A percentile compares a stretch with the other conserved stretches of the same genome.
phyloP scores from a whole-genome alignment of 768 basidiomycete species.

The Suillus americanus region DNA sequence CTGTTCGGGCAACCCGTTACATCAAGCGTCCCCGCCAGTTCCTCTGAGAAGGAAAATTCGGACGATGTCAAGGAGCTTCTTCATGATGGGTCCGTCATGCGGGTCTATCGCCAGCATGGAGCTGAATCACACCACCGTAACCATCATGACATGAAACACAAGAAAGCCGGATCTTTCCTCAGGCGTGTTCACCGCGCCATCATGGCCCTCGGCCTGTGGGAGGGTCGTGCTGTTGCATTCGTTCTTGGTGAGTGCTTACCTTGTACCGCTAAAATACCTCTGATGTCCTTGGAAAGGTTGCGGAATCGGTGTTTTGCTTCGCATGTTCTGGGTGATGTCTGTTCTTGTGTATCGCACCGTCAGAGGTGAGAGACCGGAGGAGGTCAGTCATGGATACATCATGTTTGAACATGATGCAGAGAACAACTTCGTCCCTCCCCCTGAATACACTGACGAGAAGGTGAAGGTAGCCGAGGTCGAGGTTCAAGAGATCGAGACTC shows the following conservation, averaged over 20 bases:
- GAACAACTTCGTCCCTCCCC: conserved; percentile 50
- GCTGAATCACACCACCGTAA: conserved; percentile 22
- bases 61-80: conserved; percentile 8
- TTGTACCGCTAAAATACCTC: not conserved
- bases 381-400: conserved; percentile 38
- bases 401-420: conserved; percentile 50
- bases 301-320: conserved; percentile 77
- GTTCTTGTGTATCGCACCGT: conserved; percentile 61
- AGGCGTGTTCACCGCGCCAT: conserved; percentile 64
- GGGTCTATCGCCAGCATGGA: conserved; percentile 11
- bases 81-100: conserved; percentile 8
- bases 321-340: conserved; percentile 76
- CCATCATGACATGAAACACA: conserved; percentile 23
- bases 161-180: conserved; percentile 42
- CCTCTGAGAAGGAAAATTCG: not conserved
- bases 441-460: conserved; percentile 62
- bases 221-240: conserved; percentile 79
- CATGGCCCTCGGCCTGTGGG: conserved; percentile 76
- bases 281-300: conserved; percentile 49
- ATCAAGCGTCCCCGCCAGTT: not conserved
- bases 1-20: conserved; percentile 27
- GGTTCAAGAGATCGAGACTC: conserved; percentile 7
- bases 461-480: conserved; percentile 22
- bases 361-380: conserved; percentile 41
- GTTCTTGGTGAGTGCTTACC: conserved; percentile 60